Base-by-base conservation (phyloP, 2,329 filamentous ascomycete species). In the Fusarium domesticum region DNA sequence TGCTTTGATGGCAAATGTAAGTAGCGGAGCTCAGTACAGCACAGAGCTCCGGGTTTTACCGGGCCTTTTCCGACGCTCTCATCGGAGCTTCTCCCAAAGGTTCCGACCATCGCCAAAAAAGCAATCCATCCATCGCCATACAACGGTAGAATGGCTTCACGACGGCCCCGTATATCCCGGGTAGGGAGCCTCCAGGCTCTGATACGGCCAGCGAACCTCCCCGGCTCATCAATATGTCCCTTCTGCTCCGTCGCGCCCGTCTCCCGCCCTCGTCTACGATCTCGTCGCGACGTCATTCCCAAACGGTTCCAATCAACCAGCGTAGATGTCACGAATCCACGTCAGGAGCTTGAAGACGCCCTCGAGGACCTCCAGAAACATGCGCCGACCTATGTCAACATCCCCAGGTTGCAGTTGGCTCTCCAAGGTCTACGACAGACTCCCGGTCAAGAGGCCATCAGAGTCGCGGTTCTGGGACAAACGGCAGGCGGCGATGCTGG, bases 341-440 rank as follows among this genome's bases (percentile, higher is more conserved):
- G 77, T 32, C 58, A 68, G 43, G 76, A 85, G 53, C 76, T 89
- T 5, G 74, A 84, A 50, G 66, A 74, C 34, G 71, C 79, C 3
- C 70, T 91, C 1, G 64, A 74, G 2, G 74, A 78, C 17, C 72
- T 92, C 3, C 76, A 85, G 56, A 77, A 76, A 39, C 70, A 78
- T 37, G 80, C 81, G 2, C 74, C 79, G 18, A 77, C 74, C 45
- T 76, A 83, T 55, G 74, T 87, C 41, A 85, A 85, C 58, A 74
- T 84, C n/a, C 81, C 85, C 20, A 75, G 84, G 43, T 63, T 91
- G 35, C 84, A 88, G 64, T 76, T 92, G 55, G 87, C 86, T 11
- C 68, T 89, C 17, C 76, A 81, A 51, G 83, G 85, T 17, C 63
- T 85, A 47, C 74, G 76, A 25, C 78, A 84, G 58, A 59, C 64